These are phyloP conservation scores for Kwoniella botswanensis DNA, from an alignment of 768 basidiomycete genomes.

Conservation along the genomic window DNA sequence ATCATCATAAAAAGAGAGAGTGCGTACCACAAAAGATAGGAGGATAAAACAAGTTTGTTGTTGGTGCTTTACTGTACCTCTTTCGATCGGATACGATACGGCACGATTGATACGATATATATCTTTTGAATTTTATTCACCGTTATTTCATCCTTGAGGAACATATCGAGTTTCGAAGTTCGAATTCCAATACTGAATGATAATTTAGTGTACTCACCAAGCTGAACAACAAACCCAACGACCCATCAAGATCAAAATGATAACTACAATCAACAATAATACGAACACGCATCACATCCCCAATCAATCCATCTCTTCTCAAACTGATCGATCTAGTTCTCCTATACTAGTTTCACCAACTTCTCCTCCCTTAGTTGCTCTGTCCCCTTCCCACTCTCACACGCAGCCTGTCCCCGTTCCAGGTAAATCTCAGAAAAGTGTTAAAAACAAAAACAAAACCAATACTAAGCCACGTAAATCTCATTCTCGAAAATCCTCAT, in stretches of 20 bases:
- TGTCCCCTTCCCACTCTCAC: conserved; percentile 1
- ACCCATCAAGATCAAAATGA: not conserved
- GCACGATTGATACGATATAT: too few relatives aligned
- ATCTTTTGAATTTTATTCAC: too few relatives aligned
- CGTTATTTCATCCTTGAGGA: too few relatives aligned
- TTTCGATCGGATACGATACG: too few relatives aligned
- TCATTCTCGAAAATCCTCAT: not conserved
- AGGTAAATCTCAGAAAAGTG: not conserved
- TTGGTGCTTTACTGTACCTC: too few relatives aligned
- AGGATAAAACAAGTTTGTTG: not conserved
- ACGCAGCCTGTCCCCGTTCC: not conserved
- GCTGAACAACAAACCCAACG: not conserved
- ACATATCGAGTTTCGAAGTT: too few relatives aligned
- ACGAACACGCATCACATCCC: not conserved
- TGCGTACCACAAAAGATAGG: not conserved
- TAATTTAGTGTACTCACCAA: too few relatives aligned
- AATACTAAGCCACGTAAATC: not conserved
- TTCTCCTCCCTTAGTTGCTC: conserved; percentile 2
- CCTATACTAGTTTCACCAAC: conserved; percentile 8
- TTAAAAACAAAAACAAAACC: not conserved
- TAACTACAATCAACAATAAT: not conserved
- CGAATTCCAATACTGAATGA: too few relatives aligned
- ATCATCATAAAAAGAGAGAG: too few relatives aligned
- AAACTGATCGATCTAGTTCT: not conserved
- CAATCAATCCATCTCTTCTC: conserved; percentile 1